Base-by-base conservation (phyloP, 1,284 basidiomycete genomes). In the Omphalotus olearius region DNA sequence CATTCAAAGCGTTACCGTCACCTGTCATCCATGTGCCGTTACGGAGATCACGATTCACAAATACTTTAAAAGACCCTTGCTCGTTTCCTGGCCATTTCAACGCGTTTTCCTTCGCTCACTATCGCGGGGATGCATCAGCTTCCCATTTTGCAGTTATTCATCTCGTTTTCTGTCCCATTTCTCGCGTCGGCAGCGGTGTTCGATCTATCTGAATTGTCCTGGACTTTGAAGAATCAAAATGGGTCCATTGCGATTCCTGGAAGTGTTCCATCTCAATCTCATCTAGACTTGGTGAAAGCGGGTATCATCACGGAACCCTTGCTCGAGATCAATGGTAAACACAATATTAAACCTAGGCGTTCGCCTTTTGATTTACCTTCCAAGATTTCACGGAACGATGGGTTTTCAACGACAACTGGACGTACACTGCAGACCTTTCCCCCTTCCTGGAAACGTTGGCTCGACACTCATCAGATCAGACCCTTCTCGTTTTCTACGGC, bases 391-490 rank as follows among this genome's bases (percentile, higher is more conserved):
- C 74, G 0, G 68, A 79, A 57, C 69, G 82, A 54, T 82, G 80
- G 80, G 69, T 84, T 40, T 70, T 73, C 16, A 66, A 77, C 39
- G 80, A 84, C 52, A 77, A 76, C 47, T 83, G 83, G 80, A 82
- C 78, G 0, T 83, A 82, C 58, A 80, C 78, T 0, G 79, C 81
- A 0, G 75, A 79, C 54, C 58, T 84, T 30, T 59, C 68, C 0
- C 75, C 79, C 4, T 70, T 80, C 46, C 61, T 66, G 3, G 50
- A 62, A 50, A 58, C 59, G 20, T 38, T 61, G 30, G 46, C 58
- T 13, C 36, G 57, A 6, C 54, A 37, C 37, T 18, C 61, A 6
- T 45, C 56, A 14, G 62, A 67, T 20, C 67, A 68, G 48, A 68
- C 72, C 1, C 62, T 81, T 23, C 66, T 84, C n/a, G 72, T 81